Evolutionary conservation across 2,329 filamentous ascomycete species (phyloP).

Genomic region (Neopestalotiopsis sp.): DNA sequence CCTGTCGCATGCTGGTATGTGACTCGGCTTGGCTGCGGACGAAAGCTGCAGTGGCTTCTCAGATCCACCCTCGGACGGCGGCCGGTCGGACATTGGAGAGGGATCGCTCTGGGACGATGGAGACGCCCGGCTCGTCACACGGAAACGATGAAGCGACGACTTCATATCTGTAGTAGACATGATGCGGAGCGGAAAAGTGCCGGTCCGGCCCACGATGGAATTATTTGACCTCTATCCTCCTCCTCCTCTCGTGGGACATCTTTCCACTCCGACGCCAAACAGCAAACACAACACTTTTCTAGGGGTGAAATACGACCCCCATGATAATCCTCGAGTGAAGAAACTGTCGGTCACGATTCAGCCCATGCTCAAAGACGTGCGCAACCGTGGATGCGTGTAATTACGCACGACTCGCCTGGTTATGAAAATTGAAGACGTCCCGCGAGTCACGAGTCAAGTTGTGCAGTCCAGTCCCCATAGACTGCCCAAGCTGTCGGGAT

Average conservation of each 20-base stretch:
- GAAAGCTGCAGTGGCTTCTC: slow-evolving; percentile 30
- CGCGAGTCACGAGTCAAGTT: background rate
- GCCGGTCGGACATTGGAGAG: slow-evolving; percentile 22
- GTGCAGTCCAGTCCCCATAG: background rate
- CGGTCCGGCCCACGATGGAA: slow-evolving; percentile 5
- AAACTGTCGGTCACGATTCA: slow-evolving; percentile 6
- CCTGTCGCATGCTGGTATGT: slow-evolving; percentile 41
- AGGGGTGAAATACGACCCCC: slow-evolving; percentile 5
- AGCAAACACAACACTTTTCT: background rate
- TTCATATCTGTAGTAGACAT: slow-evolving; percentile 22
- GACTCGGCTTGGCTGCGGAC: slow-evolving; percentile 28
- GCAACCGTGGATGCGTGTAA: background rate
- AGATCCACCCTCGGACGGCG: slow-evolving; percentile 28
- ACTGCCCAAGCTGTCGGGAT: slow-evolving; percentile 2
- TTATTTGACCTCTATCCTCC: background rate
- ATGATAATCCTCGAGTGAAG: background rate
- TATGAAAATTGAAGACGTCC: background rate
- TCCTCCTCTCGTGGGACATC: background rate
- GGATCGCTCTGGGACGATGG: slow-evolving; percentile 9
- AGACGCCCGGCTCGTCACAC: slow-evolving; percentile 28
- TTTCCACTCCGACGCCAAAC: background rate
- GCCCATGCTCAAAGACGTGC: background rate
- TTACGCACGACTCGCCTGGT: background rate
- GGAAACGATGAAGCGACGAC: slow-evolving; percentile 33
- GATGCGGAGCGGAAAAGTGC: slow-evolving; percentile 10